A percentile compares a stretch with the other conserved stretches of the same genome.
Evolutionary conservation across 164 flowering plant species (phyloP).

Genomic region (Umbellularia californica): DNA sequence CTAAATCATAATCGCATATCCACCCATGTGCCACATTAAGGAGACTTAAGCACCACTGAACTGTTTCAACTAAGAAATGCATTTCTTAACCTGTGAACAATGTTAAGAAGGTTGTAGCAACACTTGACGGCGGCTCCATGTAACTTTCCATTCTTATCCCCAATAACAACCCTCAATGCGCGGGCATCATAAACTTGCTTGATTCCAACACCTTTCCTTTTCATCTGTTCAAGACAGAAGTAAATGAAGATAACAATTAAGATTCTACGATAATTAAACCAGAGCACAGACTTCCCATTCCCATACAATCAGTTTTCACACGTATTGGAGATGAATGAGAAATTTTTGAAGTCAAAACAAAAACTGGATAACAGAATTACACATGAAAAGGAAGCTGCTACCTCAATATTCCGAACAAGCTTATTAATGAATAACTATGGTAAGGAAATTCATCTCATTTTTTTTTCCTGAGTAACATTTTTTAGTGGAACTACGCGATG

Average conservation of each 20-base stretch:
- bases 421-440: background rate
- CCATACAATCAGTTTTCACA: background rate
- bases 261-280: background rate
- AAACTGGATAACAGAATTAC: background rate
- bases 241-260: background rate
- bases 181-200: constrained; percentile 86
- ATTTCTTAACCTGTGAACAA: constrained; percentile 59
- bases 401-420: background rate
- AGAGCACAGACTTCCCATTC: background rate
- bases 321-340: background rate
- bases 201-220: constrained; percentile 70
- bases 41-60: background rate
- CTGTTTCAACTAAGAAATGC: background rate
- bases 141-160: constrained; percentile 85
- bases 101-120: constrained; percentile 87
- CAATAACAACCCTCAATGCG: constrained; percentile 87
- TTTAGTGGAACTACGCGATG: background rate
- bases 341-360: background rate
- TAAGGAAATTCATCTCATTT: background rate
- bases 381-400: background rate
- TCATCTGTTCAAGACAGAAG: constrained; percentile 51
- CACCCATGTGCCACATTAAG: constrained; percentile 1
- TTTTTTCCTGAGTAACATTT: too few relatives aligned
- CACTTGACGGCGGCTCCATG: constrained; percentile 87
- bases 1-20: background rate